These are phyloP conservation scores for Fusarium miscanthi DNA, from an alignment of 2,329 filamentous ascomycete genomes.

Conservation along the genomic window DNA sequence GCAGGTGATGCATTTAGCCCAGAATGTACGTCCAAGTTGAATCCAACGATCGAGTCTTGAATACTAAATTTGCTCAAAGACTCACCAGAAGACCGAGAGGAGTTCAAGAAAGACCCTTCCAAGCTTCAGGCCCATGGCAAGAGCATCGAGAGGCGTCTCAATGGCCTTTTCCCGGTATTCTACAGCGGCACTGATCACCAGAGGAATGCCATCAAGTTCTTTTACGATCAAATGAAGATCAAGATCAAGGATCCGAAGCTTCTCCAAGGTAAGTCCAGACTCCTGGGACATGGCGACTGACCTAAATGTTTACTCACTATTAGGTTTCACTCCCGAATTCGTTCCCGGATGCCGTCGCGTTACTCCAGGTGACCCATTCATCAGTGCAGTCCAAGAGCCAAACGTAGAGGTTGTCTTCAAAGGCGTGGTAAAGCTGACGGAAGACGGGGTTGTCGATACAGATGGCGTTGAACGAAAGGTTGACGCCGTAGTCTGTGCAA, in stretches of 20 bases:
- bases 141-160: not conserved
- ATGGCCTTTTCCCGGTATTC: accelerated
- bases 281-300: no score
- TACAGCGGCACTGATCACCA: not conserved
- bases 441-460: not conserved
- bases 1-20: not conserved
- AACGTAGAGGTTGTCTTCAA: not conserved
- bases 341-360: not conserved
- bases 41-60: no score
- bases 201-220: not conserved
- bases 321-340: not conserved
- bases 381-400: not conserved
- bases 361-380: not conserved
- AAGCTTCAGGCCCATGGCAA: not conserved
- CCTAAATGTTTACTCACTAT: accelerated
- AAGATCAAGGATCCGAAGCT: not conserved
- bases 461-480: not conserved
- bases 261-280: not conserved
- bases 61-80: accelerated
- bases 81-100: not conserved
- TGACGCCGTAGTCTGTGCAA: not conserved
- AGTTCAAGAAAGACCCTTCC: not conserved
- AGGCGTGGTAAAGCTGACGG: accelerated
- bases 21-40: not conserved
- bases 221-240: not conserved